A percentile compares a stretch with the other conserved stretches of the same genome.
phyloP scores from a whole-genome alignment of 2,329 filamentous ascomycete species.

The Verticillium longisporum region DNA sequence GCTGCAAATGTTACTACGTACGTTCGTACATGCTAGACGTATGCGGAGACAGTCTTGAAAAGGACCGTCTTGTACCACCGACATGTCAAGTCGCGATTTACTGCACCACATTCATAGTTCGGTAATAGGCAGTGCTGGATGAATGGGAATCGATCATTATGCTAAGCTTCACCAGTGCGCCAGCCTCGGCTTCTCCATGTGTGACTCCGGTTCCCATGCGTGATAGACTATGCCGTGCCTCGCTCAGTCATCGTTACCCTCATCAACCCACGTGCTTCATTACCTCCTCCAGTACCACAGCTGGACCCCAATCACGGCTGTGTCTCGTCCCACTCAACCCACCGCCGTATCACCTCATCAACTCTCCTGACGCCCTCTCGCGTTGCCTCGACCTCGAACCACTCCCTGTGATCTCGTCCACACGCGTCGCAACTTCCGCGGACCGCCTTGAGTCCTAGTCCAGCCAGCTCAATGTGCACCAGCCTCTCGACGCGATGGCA shows the following conservation, averaged over 20 bases:
- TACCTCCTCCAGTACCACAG: background rate
- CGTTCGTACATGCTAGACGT: too few species aligned
- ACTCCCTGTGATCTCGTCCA: slow-evolving; percentile 82
- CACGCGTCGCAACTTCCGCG: slow-evolving; percentile 63
- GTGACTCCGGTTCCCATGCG: too few species aligned
- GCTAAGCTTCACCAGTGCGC: too few species aligned
- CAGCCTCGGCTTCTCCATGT: too few species aligned
- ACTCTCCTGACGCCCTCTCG: slow-evolving; percentile 61
- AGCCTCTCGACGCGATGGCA: slow-evolving; percentile 83
- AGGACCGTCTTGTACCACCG: too few species aligned
- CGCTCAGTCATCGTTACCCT: too few species aligned
- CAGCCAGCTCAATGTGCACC: slow-evolving; percentile 80
- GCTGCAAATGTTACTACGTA: background rate
- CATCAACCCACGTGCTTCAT: background rate
- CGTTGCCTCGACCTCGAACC: slow-evolving; percentile 83
- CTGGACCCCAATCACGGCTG: slow-evolving; percentile 6
- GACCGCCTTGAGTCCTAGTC: slow-evolving; percentile 49
- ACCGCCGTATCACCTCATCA: slow-evolving; percentile 67
- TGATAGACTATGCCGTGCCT: too few species aligned
- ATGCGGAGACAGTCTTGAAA: too few species aligned
- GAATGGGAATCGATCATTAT: too few species aligned
- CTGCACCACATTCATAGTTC: too few species aligned
- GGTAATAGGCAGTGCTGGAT: too few species aligned
- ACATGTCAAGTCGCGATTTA: too few species aligned
- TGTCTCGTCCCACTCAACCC: slow-evolving; percentile 76